Evolutionary conservation across 176 grass and related monocot genomes (phyloP), one percentile per base, ranked within the genome.

Genomic region (Cymbopogon citratus): DNA sequence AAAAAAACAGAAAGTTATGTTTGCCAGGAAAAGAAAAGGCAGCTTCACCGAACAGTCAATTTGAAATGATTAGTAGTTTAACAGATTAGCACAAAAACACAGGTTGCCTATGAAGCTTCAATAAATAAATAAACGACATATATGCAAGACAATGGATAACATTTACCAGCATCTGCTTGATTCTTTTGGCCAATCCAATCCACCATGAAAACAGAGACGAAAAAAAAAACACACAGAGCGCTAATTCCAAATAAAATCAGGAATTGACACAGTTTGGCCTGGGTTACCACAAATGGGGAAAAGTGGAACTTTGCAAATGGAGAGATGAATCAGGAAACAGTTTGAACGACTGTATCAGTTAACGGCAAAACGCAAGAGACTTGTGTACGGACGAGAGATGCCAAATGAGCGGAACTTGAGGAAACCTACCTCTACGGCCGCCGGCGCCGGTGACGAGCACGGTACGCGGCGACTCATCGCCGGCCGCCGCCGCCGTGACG

Each of bases 181-280:
- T 98, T 98, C 90, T 91, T 94, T 70, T 98, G 95, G 71, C 92
- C 95, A 81, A 98, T 87, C 95, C 95, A 98, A 74, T 98, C 95
- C 67, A 98, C 95, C 95, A 92, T 62, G 16, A 40, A 83, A 24
- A 24, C 18, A 70, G 2, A 31, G 67, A 18, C 1, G 68, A 69
- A 44, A 12, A 63, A 6, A 40, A 10, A 8, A 9, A 38, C 8
- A 31, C 1, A 31, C 2, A 74, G 15, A 7, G 12, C 9, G 61
- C 82, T 38, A 74, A 10, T 69, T 66, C 13, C 4, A 71, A 38
- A 84, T 10, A 35, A 65, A 71, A 36, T 44, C 18, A 65, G 24
- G 34, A 27, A 27, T 16, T 25, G 1, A 98, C 41, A 43, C 41
- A 43, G 12, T 43, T 43, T 43, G 41, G 11, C 41, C 41, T 43